Evolutionary conservation across 2,329 filamentous ascomycete genomes (phyloP), one percentile per base, ranked within the genome.

Genomic region (Orbilia quercus): DNA sequence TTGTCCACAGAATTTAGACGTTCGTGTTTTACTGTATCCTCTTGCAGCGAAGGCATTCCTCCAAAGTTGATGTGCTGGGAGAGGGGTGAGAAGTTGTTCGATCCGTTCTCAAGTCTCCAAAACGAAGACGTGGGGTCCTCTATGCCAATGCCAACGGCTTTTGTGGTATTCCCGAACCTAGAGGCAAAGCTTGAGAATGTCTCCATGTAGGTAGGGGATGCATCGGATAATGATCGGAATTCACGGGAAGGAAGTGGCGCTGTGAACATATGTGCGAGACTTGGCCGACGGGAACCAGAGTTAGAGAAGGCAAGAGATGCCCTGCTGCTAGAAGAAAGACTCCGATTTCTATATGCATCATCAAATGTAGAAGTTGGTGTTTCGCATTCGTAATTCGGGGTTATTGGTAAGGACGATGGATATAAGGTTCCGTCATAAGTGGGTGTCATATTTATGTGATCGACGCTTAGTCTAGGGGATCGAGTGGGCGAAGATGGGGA

Each of bases 401-500:
- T 78, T 40, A 75, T 77, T 25, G 77, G 77, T 31, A 77, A 67
- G 14, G 77, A 78, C 11, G 74, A 76, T 36, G 77, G 74, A 54
- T 77, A 77, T 5, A 74, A 59, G 34, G 58, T 73, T 40, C 74
- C 45, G 11, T 74, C 74, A 44, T 76, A 73, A 25, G 63, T 48
- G n/a, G 59, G 48, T 14, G 62, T 55, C 60, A 73, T 73, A 38
- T 73, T 73, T 31, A 73, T 73, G 57, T 60, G 71, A 55, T 54
- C 74, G 62, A 75, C 51, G 47, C 75, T 64, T 36, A 72, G 28
- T 48, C 76, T 75, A 47, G 63, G 57, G 62, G 62, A 73, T 58
- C 69, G 74, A 38, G 76, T 77, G 59, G 77, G 76, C 20, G 77
- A 78, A 34, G 76, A 77, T 11, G 72, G 67, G 7, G 76, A 76